phyloP scores from a whole-genome alignment of 148 eudicot species.

The Suaeda aralocaspica region DNA sequence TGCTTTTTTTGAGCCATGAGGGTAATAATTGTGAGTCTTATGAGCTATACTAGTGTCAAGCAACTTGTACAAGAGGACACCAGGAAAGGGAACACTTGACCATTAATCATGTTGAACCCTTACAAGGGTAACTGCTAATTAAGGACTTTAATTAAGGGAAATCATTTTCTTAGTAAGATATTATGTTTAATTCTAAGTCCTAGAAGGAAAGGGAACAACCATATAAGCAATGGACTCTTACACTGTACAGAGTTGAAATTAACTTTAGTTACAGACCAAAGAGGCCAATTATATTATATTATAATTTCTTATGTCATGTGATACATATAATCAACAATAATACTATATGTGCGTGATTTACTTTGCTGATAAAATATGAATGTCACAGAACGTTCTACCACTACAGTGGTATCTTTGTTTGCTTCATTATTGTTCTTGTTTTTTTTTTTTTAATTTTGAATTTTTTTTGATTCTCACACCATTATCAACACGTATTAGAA shows the following conservation, averaged over 20 bases:
- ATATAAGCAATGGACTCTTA: neutral
- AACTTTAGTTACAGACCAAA: constrained; percentile 20
- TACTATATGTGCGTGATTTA: neutral
- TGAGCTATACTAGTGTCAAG: too few relatives aligned
- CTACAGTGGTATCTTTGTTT: constrained; percentile 7
- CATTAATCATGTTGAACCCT: constrained; percentile 14
- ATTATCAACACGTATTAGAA: too few relatives aligned
- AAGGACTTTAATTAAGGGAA: neutral
- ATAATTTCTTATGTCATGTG: too few relatives aligned
- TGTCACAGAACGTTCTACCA: neutral
- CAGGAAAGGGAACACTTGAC: too few relatives aligned
- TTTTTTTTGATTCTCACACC: too few relatives aligned
- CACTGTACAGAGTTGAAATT: too few relatives aligned
- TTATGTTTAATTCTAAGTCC: neutral
- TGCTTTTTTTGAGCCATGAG: too few relatives aligned
- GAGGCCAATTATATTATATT: constrained; percentile 14
- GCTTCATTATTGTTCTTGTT: too few relatives aligned
- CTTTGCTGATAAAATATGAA: neutral
- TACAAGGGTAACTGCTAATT: neutral
- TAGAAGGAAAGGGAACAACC: neutral
- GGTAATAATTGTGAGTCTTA: too few relatives aligned
- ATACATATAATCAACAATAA: constrained; percentile 8
- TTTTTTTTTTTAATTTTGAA: too few relatives aligned
- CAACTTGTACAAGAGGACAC: too few relatives aligned
- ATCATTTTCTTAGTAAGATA: constrained; percentile 14